Evolutionary conservation across 495 filamentous ascomycete genomes (phyloP), one percentile per base, ranked within the genome.

Genomic region (Neurospora sp.): DNA sequence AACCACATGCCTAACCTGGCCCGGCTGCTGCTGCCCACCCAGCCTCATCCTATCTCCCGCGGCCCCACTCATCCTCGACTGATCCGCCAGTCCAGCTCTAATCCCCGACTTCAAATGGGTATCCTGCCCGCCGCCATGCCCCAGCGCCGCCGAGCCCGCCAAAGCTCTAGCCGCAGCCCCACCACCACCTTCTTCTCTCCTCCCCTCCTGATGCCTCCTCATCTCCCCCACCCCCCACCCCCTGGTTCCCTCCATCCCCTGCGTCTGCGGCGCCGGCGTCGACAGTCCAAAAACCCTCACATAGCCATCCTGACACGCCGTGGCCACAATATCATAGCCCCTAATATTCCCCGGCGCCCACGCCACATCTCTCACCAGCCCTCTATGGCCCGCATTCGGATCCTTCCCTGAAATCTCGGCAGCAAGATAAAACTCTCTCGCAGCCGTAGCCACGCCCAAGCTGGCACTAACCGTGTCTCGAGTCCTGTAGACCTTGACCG

Each of bases 321-420:
- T 96, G 7, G 96, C 96, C 75, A 98, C 87, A 70, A 97, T 85
- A 79, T 99, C 95, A 77, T 91, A 94, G 1, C 94, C 94, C 40
- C 94, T 82, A 46, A 92, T 91, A 75, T 93, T 94, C 18, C 93
- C 93, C 70, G 92, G 91, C 9, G 96, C 94, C 96, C 96, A 99
- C 9, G 93, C 90, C 5, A 98, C 90, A 77, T 97, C 94, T 70
- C 94, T 86, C n/a, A 99, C 91, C 48, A 98, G 83, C 0, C 89
- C 89, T 3, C 86, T 82, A 76, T 97, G 91, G n/a, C 68, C 53
- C 14, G 3, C 53, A 61, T 31, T 14, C 12, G 22, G 22, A 31
- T 61, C 53, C 12, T 31, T 61, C 0, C 88, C 88, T 39, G 78
- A 78, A 37, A 98, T 83, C 77, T 93, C 91, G 38, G 91, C 88